These are phyloP conservation scores for Polyplosphaeria fusca DNA, from an alignment of 495 filamentous ascomycete genomes.

Conservation along the genomic window DNA sequence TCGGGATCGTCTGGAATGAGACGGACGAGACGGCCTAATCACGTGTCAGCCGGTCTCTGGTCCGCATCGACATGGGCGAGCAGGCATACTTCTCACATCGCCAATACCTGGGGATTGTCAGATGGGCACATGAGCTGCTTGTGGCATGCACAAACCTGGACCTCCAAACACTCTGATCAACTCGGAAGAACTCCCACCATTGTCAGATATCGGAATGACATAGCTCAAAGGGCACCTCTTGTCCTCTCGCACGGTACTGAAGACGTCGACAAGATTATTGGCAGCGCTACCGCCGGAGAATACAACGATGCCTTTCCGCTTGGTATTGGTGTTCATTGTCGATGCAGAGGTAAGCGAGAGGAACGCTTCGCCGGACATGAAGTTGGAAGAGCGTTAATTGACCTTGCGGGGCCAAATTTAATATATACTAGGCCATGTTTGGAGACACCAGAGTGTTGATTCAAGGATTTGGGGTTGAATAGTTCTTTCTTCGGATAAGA, in stretches of 20 bases:
- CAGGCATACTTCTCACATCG: slow-evolving; percentile 73
- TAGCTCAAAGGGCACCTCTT: slow-evolving; percentile 53
- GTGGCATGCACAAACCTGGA: slow-evolving; percentile 49
- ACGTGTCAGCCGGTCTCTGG: not conserved
- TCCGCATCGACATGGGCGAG: not conserved
- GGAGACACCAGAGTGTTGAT: slow-evolving; percentile 7
- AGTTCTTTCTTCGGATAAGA: not conserved
- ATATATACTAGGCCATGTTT: not conserved
- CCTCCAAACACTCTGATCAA: slow-evolving; percentile 90
- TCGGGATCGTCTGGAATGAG: slow-evolving; percentile 63
- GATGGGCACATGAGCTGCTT: not conserved
- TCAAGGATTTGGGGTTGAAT: not conserved
- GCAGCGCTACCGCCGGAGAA: slow-evolving; percentile 89
- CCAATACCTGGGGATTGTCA: slow-evolving; percentile 58
- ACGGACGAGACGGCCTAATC: slow-evolving; percentile 76
- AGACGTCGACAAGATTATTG: slow-evolving; percentile 90
- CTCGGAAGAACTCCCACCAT: slow-evolving; percentile 89
- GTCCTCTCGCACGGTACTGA: slow-evolving; percentile 68
- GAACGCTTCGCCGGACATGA: not conserved
- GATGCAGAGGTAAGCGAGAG: not conserved
- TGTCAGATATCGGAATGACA: slow-evolving; percentile 92
- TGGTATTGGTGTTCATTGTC: slow-evolving; percentile 12
- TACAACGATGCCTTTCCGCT: slow-evolving; percentile 64
- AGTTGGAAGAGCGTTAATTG: not conserved
- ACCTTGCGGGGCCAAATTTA: not conserved